Percentiles rank a stretch among this genome's conserved stretches.
These are phyloP conservation scores for Chytriomyces sp. DNA, from an alignment of 192 early-diverging fungal species.

Conservation along the genomic window DNA sequence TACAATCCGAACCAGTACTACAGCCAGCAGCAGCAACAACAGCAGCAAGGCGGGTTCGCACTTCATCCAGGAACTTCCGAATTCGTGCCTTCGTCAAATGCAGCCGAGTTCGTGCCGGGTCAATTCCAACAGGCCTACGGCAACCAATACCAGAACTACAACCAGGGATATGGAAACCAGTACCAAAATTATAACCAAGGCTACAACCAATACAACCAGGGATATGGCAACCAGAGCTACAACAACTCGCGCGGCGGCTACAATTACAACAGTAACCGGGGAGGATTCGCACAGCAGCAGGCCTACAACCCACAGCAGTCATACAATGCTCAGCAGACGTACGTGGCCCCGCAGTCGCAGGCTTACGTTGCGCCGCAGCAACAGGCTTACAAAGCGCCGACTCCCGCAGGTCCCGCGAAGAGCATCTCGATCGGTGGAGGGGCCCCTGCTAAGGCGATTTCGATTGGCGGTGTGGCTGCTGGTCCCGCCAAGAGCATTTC, in stretches of 20 bases:
- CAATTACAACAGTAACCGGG: conserved; percentile 17
- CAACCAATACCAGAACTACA: conserved; percentile 25
- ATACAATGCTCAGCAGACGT: conserved; percentile 29
- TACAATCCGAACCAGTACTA: not conserved
- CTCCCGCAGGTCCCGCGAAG: conserved; percentile 24
- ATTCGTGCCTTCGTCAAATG: conserved; percentile 47
- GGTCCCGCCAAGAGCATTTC: conserved; percentile 34
- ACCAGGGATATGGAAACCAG: too few relatives aligned
- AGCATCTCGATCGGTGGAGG: conserved; percentile 37
- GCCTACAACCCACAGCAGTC: conserved; percentile 25
- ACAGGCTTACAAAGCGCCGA: conserved; percentile 31
- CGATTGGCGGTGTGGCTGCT: conserved; percentile 27
- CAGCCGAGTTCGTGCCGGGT: conserved; percentile 73
- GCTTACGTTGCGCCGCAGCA: conserved; percentile 34
- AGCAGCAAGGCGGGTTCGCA: conserved; percentile 1
- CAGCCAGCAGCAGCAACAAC: conserved; percentile 5
- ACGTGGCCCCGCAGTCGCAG: conserved; percentile 35
- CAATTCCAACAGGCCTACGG: conserved; percentile 19
- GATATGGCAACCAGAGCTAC: not conserved
- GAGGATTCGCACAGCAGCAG: conserved; percentile 30
- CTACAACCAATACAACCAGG: too few relatives aligned
- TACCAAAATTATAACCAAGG: too few relatives aligned
- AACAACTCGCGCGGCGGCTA: conserved; percentile 13
- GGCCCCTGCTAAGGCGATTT: conserved; percentile 17
- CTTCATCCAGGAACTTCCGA: conserved; percentile 29